Evolutionary conservation across 441 rosid genomes (phyloP).

Genomic region (Daphne laureola): DNA sequence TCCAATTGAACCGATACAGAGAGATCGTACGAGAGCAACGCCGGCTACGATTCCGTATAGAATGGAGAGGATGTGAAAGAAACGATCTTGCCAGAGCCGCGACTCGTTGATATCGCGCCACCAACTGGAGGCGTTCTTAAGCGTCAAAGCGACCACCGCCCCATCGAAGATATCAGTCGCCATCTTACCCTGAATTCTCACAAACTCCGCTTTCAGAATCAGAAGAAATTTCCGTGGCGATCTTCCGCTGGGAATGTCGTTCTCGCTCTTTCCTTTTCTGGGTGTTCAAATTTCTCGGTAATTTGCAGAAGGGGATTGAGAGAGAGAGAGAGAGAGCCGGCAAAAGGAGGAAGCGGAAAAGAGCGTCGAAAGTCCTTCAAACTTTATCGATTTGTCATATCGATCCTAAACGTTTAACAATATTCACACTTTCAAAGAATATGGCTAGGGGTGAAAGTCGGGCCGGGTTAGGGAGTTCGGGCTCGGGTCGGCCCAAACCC

Average conservation of each 20-base stretch:
- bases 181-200: slow-evolving; percentile 13
- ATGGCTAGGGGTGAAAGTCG: no score
- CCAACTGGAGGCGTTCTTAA: slow-evolving; percentile 55
- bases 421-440: no score
- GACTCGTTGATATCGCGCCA: slow-evolving; percentile 68
- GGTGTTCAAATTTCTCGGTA: background rate
- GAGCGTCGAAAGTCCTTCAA: background rate
- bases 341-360: slow-evolving; percentile 5
- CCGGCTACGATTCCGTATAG: slow-evolving; percentile 64
- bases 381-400: no score
- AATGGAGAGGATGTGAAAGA: slow-evolving; percentile 58
- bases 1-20: background rate
- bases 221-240: background rate
- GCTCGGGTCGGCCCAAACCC: no score
- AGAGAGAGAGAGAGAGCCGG: slow-evolving; percentile 22
- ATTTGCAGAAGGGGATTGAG: slow-evolving; percentile 2
- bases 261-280: slow-evolving; percentile 1
- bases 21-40: slow-evolving; percentile 52
- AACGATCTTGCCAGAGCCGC: slow-evolving; percentile 73
- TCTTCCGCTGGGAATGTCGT: background rate
- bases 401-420: no score
- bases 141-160: slow-evolving; percentile 30
- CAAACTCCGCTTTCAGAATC: slow-evolving; percentile 7
- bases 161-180: slow-evolving; percentile 21
- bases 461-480: no score